A percentile compares a stretch with the other conserved stretches of the same genome.
phyloP scores from a whole-genome alignment of 1,139 yeast species.

The Pichia sp. region DNA sequence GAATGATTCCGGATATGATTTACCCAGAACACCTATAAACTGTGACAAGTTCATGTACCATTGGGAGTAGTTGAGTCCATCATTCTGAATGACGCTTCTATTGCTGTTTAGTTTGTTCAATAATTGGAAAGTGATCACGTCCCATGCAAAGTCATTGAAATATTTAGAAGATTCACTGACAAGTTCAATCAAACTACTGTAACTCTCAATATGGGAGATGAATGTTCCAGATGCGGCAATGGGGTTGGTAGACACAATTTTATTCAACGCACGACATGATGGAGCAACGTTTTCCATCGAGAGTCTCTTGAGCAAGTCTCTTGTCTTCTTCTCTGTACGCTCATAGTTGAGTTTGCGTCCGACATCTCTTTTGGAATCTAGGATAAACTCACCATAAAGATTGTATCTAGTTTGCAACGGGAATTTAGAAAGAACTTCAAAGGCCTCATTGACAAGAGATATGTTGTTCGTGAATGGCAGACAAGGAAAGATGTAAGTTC shows the following conservation, averaged over 20 bases:
- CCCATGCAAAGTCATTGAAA: conserved; percentile 81
- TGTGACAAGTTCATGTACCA: conserved; percentile 77
- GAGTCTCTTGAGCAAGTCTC: conserved; percentile 70
- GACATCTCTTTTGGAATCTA: conserved; percentile 49
- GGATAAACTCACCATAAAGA: conserved; percentile 73
- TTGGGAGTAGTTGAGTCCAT: conserved; percentile 74
- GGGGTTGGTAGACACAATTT: conserved; percentile 80
- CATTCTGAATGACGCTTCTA: conserved; percentile 60
- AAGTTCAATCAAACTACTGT: conserved; percentile 74
- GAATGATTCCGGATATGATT: conserved; percentile 40
- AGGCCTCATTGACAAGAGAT: conserved; percentile 56
- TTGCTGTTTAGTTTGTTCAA: conserved; percentile 66
- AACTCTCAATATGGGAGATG: conserved; percentile 77
- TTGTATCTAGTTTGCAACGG: conserved; percentile 64
- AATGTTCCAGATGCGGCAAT: conserved; percentile 63
- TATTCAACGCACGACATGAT: conserved; percentile 67
- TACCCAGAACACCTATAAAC: conserved; percentile 60
- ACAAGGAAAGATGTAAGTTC: conserved; percentile 65
- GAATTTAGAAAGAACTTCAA: conserved; percentile 42
- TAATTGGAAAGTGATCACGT: conserved; percentile 68
- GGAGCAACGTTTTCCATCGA: conserved; percentile 65
- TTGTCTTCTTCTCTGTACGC: conserved; percentile 75
- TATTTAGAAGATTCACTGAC: conserved; percentile 77
- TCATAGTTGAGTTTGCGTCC: conserved; percentile 56
- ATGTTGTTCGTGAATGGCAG: conserved; percentile 58